These are phyloP conservation scores for Arthrobotrys musiformis DNA, from an alignment of 2,329 filamentous ascomycete genomes.

Conservation along the genomic window DNA sequence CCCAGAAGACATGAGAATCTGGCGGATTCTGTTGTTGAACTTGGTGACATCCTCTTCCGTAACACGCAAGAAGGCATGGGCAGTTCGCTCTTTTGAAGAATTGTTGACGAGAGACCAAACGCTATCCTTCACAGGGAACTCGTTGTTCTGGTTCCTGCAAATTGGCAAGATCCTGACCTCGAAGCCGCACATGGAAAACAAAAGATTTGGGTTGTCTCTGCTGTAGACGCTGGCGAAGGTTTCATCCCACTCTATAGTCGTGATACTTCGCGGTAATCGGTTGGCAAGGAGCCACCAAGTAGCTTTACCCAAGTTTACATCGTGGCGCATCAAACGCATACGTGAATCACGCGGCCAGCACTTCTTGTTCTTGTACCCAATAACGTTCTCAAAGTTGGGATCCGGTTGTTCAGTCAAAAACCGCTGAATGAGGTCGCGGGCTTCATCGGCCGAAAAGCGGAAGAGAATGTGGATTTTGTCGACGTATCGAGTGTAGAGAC, in stretches of 20 bases:
- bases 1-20: constrained; percentile 99
- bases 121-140: constrained; percentile 96
- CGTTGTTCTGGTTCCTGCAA: constrained; percentile 91
- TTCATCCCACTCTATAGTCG: constrained; percentile 98
- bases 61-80: constrained; percentile 96
- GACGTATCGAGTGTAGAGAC: constrained; percentile 96
- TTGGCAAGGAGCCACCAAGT: constrained; percentile 99
- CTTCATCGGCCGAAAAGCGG: constrained; percentile 92
- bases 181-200: constrained; percentile 98
- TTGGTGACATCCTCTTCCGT: constrained; percentile 98
- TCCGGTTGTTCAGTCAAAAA: constrained; percentile 98
- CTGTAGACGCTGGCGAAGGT: constrained; percentile 99
- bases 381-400: constrained; percentile 98
- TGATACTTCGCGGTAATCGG: constrained; percentile 89
- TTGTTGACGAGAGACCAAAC: constrained; percentile 98
- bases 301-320: constrained; percentile 95
- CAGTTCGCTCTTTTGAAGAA: constrained; percentile 94
- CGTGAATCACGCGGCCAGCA: constrained; percentile 98
- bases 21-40: constrained; percentile 98
- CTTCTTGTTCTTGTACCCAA: constrained; percentile 99
- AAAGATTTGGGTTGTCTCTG: constrained; percentile 92
- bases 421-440: constrained; percentile 92
- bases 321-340: constrained; percentile 98
- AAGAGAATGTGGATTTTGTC: constrained; percentile 99
- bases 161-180: constrained; percentile 97